Base-by-base conservation (phyloP, 257 asterid genomes). In the Mentha longifolia region DNA sequence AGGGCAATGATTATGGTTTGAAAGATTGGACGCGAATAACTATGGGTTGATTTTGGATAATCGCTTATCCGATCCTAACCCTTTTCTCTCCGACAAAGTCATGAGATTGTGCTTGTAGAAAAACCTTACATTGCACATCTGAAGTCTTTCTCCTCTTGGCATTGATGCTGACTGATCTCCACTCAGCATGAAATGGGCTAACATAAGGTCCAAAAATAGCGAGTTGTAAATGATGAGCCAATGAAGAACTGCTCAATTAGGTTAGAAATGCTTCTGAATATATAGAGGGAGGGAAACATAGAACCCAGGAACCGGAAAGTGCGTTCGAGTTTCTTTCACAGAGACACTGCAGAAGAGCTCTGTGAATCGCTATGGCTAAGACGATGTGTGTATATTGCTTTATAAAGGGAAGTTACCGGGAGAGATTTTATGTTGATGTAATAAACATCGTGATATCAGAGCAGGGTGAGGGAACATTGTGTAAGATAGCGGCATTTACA, bases 11-110 rank as follows among this genome's bases (percentile, higher is more conserved):
- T 56, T 25, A 51, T 33, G 28, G 55, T 54, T 20, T 16, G 65
- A 16, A 63, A 35, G 51, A 50, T 59, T 46, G 78, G 69, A 67
- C 61, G 72, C 9, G 70, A 71, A 79, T 31, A 47, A n/a, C 28
- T n/a, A 35, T 56, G 25, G 55, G 54, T 37, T 30, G 59, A 35
- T 33, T 45, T 31, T 58, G 35, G 63, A 54, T 25, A 37, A 58
- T 49, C 47, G 14, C 73, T 51, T 54, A n/a, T n/a, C 25, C 3
- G 14, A 59, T 28, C 59, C 67, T 47, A 30, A 31, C 41, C 60
- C n/a, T 49, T 52, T 43, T 19, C 35, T 14, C 61, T 56, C 60
- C 61, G 1, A 12, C 12, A 16, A 64, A 73, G 25, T 20, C 39
- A 52, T 54, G 33, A 75, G 65, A 68, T 4, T 61, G 63, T 63